Conservation (phyloP, 2,329 filamentous ascomycete genomes). For the Fonsecaea erecta region DNA sequence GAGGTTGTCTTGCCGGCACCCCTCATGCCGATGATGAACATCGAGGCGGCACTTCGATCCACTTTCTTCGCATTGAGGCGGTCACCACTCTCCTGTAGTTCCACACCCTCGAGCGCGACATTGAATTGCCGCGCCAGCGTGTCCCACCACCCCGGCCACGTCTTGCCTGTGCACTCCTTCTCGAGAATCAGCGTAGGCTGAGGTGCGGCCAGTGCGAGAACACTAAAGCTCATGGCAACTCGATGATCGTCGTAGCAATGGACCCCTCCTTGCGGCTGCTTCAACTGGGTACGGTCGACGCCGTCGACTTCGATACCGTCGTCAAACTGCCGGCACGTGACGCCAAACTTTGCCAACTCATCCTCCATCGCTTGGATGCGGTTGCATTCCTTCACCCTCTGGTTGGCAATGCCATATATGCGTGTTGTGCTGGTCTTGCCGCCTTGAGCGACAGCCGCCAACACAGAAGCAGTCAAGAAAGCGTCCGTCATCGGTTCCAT, state of each 20-base stretch:
- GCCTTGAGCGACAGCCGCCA: constrained; percentile 84
- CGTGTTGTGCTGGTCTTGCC: constrained; percentile 67
- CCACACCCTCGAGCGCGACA: constrained; percentile 75
- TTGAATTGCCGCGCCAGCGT: constrained; percentile 77
- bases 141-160: constrained; percentile 99
- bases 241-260: constrained; percentile 97
- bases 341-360: constrained; percentile 90
- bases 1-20: constrained; percentile 96
- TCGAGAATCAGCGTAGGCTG: constrained; percentile 78
- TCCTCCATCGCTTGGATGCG: constrained; percentile 94
- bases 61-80: constrained; percentile 46
- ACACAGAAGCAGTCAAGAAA: constrained; percentile 90
- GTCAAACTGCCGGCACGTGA: constrained; percentile 82
- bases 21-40: constrained; percentile 96
- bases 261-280: constrained; percentile 68
- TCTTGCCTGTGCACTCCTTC: constrained; percentile 93
- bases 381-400: constrained; percentile 97
- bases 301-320: constrained; percentile 81
- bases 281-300: constrained; percentile 55
- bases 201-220: constrained; percentile 75
- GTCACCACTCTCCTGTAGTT: constrained; percentile 50
- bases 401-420: constrained; percentile 94
- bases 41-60: constrained; percentile 62
- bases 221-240: constrained; percentile 97
- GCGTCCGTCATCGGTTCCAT: constrained; percentile 99